A percentile compares a stretch with the other conserved stretches of the same genome.
These are phyloP conservation scores for Paramyrothecium sp. DNA, from an alignment of 2,329 filamentous ascomycete genomes.

Conservation along the genomic window DNA sequence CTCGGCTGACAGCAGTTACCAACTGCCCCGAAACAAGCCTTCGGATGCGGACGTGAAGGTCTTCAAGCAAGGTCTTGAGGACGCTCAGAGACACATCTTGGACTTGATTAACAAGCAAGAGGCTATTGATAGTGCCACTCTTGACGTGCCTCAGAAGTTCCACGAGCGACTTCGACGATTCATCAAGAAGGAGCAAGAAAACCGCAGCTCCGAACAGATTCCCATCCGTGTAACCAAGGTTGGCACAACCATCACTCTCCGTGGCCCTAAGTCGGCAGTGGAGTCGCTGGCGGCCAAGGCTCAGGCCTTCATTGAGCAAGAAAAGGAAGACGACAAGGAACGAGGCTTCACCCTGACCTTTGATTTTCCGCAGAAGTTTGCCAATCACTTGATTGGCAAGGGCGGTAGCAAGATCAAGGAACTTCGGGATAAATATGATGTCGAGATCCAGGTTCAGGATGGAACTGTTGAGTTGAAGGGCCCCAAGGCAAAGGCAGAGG, in stretches of 20 bases:
- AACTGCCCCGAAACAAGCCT: slow-evolving; percentile 54
- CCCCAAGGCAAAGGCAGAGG: slow-evolving; percentile 89
- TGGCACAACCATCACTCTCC: slow-evolving; percentile 66
- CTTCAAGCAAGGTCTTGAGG: slow-evolving; percentile 55
- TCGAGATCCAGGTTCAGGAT: slow-evolving; percentile 84
- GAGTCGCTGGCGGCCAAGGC: slow-evolving; percentile 72
- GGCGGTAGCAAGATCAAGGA: slow-evolving; percentile 66
- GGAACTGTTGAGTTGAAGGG: slow-evolving; percentile 96
- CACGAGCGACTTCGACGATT: slow-evolving; percentile 63
- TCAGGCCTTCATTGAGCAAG: slow-evolving; percentile 76
- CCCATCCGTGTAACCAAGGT: slow-evolving; percentile 58
- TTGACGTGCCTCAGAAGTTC: slow-evolving; percentile 62
- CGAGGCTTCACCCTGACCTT: slow-evolving; percentile 83
- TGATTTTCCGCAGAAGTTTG: slow-evolving; percentile 92
- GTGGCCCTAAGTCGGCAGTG: slow-evolving; percentile 73
- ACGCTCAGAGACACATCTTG: slow-evolving; percentile 56
- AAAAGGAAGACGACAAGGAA: slow-evolving; percentile 91
- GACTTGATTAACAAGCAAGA: slow-evolving; percentile 60
- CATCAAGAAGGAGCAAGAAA: slow-evolving; percentile 64
- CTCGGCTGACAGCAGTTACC: slow-evolving; percentile 43
- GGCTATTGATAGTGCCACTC: slow-evolving; percentile 43
- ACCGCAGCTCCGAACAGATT: slow-evolving; percentile 54
- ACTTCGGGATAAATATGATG: slow-evolving; percentile 65
- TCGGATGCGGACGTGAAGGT: slow-evolving; percentile 46
- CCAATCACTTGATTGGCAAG: slow-evolving; percentile 78